A percentile compares a stretch with the other conserved stretches of the same genome.
Evolutionary conservation across 306 rosid species (phyloP).

Genomic region (Cucumis cinereus): DNA sequence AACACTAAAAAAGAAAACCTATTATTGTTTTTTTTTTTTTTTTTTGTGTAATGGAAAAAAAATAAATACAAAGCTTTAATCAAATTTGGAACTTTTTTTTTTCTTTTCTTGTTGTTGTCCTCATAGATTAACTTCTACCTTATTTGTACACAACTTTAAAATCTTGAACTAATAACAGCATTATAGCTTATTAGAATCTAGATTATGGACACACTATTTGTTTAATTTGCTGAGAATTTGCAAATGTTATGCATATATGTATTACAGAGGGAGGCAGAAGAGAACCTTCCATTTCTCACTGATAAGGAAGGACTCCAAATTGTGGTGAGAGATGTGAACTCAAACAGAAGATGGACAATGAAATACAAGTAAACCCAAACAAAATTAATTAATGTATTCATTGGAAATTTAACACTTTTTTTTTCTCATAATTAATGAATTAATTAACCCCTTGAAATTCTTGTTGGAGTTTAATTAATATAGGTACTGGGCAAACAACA

Average conservation of each 20-base stretch:
- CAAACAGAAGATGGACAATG: conserved; percentile 27
- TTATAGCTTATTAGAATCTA: neutral
- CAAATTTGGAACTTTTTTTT: too few relatives aligned
- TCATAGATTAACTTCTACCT: too few relatives aligned
- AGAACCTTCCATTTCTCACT: conserved; percentile 31
- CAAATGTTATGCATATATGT: neutral
- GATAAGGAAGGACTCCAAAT: conserved; percentile 34
- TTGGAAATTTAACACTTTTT: neutral
- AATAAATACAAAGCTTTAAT: too few relatives aligned
- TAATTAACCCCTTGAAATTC: neutral
- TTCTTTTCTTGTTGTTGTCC: too few relatives aligned
- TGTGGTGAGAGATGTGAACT: conserved; percentile 29
- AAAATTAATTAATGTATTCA: neutral
- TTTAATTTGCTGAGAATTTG: neutral
- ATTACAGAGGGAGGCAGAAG: conserved; percentile 47
- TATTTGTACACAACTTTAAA: too few relatives aligned
- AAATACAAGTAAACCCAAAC: conserved; percentile 36
- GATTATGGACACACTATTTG: neutral
- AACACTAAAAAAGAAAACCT: neutral
- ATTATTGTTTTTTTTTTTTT: neutral
- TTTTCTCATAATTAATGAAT: neutral
- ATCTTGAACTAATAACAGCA: too few relatives aligned
- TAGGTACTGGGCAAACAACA: conserved; percentile 58
- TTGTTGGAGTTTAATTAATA: neutral
- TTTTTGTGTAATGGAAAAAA: neutral